Evolutionary conservation across 345 rosid species (phyloP), one percentile per base, ranked within the genome.

Genomic region (Citrus hindsii): DNA sequence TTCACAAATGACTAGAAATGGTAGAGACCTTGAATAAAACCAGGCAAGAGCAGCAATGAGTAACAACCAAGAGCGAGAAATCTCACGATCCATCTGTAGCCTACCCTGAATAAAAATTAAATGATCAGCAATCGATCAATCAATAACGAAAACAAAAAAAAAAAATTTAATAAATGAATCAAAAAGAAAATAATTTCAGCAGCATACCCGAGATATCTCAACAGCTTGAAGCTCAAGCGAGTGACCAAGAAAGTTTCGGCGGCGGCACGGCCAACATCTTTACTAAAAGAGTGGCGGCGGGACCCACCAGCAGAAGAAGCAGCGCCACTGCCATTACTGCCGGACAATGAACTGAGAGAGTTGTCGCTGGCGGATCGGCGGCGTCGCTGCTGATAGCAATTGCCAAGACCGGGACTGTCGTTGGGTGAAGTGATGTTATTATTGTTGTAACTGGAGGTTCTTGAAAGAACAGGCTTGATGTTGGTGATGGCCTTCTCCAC

Each of bases 61-160:
- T 94, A 96, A 83, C 89, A 94, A 19, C 97, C 97, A 84, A 96
- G 99, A 70, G 99, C 98, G 75, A 92, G 80, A 81, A 94, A 96
- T 82, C 95, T 87, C 82, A 88, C 32, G 80, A 96, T 88, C 97
- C 97, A 94, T 90, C 90, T 89, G 88, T 91, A 96, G 77, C 98
- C 99, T 91, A 96, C 94, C 97, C 97, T 96, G 97, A 84, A 89
- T 67, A 71, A 89, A 89, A 60, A 84, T 67, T 71, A 78, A 82
- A 81, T 60, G 88, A 86, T 91, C 77, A 89, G 83, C 76, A 33
- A 72, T 6, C 76, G 67, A 59, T 2, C 25, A 12, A 68, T 38
- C n/a, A 70, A 25, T 9, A 35, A 35, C 48, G 13, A 2, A 10
- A 38, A 38, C 14, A 42, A 42, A 3, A 12, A 12, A 3, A 12